phyloP scores from a whole-genome alignment of 2,329 filamentous ascomycete genomes.

The Dactylellina drechsleri region DNA sequence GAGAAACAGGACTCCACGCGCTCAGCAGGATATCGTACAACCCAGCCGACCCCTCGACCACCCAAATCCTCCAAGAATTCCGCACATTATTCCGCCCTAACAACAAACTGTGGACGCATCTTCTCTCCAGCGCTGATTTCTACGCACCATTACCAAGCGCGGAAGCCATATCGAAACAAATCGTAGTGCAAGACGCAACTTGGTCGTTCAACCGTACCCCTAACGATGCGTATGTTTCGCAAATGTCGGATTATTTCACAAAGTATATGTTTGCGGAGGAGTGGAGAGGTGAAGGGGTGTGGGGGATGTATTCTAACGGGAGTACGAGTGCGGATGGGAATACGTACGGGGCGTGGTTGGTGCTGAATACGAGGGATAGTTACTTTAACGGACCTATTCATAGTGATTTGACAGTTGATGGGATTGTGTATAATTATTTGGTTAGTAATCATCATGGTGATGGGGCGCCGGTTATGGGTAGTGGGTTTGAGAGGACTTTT shows the following conservation, averaged over 20 bases:
- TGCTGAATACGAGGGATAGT: slow-evolving; percentile 73
- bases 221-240: slow-evolving; percentile 68
- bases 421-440: slow-evolving; percentile 74
- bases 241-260: slow-evolving; percentile 72
- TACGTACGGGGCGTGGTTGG: slow-evolving; percentile 71
- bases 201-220: slow-evolving; percentile 70
- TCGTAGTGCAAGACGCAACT: slow-evolving; percentile 72
- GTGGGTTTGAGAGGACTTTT: slow-evolving; percentile 73
- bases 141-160: slow-evolving; percentile 67
- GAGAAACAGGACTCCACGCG: slow-evolving; percentile 71
- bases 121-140: slow-evolving; percentile 69
- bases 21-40: slow-evolving; percentile 71
- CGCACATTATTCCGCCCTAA: slow-evolving; percentile 72
- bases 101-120: slow-evolving; percentile 70
- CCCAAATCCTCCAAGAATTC: slow-evolving; percentile 71
- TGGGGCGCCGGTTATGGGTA: slow-evolving; percentile 72
- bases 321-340: slow-evolving; percentile 65
- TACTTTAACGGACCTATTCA: slow-evolving; percentile 72
- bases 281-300: slow-evolving; percentile 58
- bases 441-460: slow-evolving; percentile 66
- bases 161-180: slow-evolving; percentile 62
- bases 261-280: slow-evolving; percentile 68
- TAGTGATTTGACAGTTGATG: slow-evolving; percentile 72
- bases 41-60: slow-evolving; percentile 67
- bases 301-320: slow-evolving; percentile 65